Conservation (phyloP, 257 asterid genomes). For the Henckelia pumila region DNA sequence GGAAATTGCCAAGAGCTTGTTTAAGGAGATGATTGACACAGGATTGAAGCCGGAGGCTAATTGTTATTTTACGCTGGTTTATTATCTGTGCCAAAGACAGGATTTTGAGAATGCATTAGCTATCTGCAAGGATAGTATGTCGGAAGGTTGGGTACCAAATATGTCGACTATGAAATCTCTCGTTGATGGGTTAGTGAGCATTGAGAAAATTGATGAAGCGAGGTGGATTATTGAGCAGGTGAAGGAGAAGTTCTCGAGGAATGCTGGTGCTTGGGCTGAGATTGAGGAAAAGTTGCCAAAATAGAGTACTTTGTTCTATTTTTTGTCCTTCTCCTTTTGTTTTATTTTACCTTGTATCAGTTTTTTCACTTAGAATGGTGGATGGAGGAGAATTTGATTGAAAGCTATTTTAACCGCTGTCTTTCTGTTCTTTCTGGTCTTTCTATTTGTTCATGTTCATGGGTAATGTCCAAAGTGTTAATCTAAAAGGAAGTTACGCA, state of each 20-base stretch:
- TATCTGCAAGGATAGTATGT: constrained; percentile 48
- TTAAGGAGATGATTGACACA: constrained; percentile 44
- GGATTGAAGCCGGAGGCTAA: constrained; percentile 46
- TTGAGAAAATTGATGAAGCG: constrained; percentile 60
- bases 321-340: background rate
- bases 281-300: constrained; percentile 60
- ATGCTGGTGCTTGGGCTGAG: constrained; percentile 60
- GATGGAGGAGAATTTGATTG: background rate
- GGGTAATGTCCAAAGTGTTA: no score
- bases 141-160: constrained; percentile 68
- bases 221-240: constrained; percentile 47
- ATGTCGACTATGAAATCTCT: constrained; percentile 63
- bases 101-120: constrained; percentile 62
- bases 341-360: background rate
- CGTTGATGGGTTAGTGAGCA: constrained; percentile 65
- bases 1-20: constrained; percentile 56
- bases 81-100: constrained; percentile 51
- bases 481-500: no score
- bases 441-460: background rate
- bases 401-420: no score
- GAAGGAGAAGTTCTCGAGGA: constrained; percentile 53
- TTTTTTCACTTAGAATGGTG: background rate
- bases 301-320: constrained; percentile 26
- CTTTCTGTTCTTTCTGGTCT: no score
- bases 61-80: constrained; percentile 62